phyloP scores from a whole-genome alignment of 2,329 filamentous ascomycete species.

The Fusarium sp. region DNA sequence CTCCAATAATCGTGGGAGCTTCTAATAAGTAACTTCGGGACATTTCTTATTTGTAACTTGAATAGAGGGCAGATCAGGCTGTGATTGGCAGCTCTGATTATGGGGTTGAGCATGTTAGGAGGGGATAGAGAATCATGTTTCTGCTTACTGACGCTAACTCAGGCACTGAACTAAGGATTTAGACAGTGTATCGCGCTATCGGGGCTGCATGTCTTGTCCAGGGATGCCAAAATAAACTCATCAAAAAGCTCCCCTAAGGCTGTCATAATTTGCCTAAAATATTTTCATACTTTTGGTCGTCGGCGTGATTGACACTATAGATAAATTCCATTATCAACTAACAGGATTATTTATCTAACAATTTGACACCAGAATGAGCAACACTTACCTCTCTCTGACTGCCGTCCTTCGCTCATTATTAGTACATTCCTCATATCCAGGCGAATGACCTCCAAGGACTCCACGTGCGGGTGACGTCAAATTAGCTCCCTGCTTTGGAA shows the following conservation, averaged over 20 bases:
- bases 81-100: background rate
- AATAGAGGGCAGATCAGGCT: background rate
- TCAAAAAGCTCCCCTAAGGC: no score
- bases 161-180: background rate
- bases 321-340: rapidly evolving
- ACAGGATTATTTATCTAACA: rapidly evolving
- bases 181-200: background rate
- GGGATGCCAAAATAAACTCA: background rate
- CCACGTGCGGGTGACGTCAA: background rate
- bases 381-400: background rate
- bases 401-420: background rate
- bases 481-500: background rate
- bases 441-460: background rate
- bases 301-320: no score
- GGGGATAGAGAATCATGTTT: background rate
- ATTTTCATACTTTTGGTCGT: no score
- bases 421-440: no score
- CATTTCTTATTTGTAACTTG: background rate
- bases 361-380: rapidly evolving
- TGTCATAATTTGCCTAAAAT: rapidly evolving
- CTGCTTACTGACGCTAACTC: background rate
- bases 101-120: background rate
- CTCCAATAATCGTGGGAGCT: background rate
- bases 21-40: background rate
- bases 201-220: background rate